Percentiles rank a stretch among this genome's conserved stretches.
phyloP scores from a whole-genome alignment of 1,284 basidiomycete genomes.

The Leccinum glutinopallens region DNA sequence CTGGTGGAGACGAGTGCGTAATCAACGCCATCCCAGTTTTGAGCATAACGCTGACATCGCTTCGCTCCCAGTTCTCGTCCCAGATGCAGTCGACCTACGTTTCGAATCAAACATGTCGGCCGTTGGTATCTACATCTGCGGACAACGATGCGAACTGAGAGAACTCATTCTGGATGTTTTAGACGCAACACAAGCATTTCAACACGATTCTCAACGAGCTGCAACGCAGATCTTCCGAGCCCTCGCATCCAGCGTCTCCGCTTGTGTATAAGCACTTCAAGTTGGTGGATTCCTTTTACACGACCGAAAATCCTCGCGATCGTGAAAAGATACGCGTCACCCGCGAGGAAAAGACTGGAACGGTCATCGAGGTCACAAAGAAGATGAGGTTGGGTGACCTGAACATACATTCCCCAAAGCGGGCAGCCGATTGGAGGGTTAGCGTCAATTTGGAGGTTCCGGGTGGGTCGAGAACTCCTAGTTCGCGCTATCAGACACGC shows the following conservation, averaged over 20 bases:
- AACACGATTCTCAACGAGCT: slow-evolving; percentile 85
- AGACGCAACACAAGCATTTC: slow-evolving; percentile 86
- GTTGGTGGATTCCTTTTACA: slow-evolving; percentile 84
- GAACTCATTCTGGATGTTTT: slow-evolving; percentile 21
- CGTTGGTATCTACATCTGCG: slow-evolving; percentile 50
- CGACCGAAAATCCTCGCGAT: slow-evolving; percentile 46
- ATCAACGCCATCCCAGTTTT: background rate
- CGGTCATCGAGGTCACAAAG: slow-evolving; percentile 66
- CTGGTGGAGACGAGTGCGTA: slow-evolving; percentile 86
- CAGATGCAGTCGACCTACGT: slow-evolving; percentile 58
- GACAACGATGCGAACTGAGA: slow-evolving; percentile 1
- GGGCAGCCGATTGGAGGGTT: slow-evolving; percentile 87
- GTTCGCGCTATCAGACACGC: slow-evolving; percentile 21
- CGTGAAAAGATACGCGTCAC: slow-evolving; percentile 84
- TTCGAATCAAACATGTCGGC: slow-evolving; percentile 93
- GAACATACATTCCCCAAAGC: slow-evolving; percentile 85
- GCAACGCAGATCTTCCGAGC: slow-evolving; percentile 51
- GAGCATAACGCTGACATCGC: slow-evolving; percentile 10
- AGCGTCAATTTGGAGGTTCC: slow-evolving; percentile 88
- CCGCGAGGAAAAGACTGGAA: slow-evolving; percentile 72
- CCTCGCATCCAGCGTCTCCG: slow-evolving; percentile 52
- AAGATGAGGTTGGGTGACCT: slow-evolving; percentile 88
- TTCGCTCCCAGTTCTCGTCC: slow-evolving; percentile 48
- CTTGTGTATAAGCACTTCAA: slow-evolving; percentile 80
- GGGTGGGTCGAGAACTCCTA: slow-evolving; percentile 43